Evolutionary conservation across 106 monocot genomes (phyloP).

Genomic region (Gastrodia elata): DNA sequence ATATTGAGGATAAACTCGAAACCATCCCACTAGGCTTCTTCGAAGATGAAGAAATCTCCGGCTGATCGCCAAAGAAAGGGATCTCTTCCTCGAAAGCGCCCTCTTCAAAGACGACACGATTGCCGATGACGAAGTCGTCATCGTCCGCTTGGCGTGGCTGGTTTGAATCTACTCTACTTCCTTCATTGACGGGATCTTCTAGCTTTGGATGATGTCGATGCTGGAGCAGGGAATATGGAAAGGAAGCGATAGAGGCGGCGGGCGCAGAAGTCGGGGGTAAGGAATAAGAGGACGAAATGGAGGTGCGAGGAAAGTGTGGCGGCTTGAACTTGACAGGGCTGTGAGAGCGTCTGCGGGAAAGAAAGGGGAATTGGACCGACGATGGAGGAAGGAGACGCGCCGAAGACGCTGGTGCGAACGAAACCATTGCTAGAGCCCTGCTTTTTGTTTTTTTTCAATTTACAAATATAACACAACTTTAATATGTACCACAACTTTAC

Average conservation of each 20-base stretch:
- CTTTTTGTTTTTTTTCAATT: too few relatives aligned
- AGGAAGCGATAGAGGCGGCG: conserved; percentile 3
- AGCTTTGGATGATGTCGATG: background rate
- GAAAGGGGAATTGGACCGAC: background rate
- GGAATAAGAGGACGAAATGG: background rate
- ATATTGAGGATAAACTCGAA: background rate
- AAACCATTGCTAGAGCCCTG: background rate
- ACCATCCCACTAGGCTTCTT: background rate
- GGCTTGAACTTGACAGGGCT: background rate
- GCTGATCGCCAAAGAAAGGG: background rate
- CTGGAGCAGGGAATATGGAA: conserved; percentile 15
- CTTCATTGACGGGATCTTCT: background rate
- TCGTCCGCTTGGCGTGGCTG: conserved; percentile 17
- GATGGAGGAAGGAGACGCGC: background rate
- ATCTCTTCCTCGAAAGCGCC: conserved; percentile 66
- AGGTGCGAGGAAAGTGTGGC: background rate
- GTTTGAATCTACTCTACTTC: background rate
- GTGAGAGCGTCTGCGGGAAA: background rate
- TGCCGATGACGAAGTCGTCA: conserved; percentile 49
- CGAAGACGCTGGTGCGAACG: background rate
- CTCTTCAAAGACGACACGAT: conserved; percentile 92
- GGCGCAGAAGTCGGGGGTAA: background rate
- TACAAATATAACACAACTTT: too few relatives aligned
- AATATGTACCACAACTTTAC: too few relatives aligned
- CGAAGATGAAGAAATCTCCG: too few relatives aligned